Base-by-base conservation (phyloP, 1,284 basidiomycete species). In the Sanguinoderma infundibulare region DNA sequence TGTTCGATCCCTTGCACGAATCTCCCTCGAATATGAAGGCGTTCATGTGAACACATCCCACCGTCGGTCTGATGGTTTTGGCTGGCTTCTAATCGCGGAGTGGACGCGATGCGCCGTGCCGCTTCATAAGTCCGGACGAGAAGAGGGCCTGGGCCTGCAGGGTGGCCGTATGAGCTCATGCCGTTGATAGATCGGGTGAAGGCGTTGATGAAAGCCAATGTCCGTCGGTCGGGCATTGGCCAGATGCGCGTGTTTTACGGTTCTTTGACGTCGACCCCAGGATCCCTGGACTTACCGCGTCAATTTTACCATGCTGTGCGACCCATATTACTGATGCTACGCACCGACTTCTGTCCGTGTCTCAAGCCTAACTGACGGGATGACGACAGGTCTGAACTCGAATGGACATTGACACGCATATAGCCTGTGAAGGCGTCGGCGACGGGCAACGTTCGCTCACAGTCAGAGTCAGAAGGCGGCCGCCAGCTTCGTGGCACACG, bases 1-100 rank as follows among this genome's bases (percentile, higher is more conserved):
- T 53, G 42, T 53, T 32, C 30, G 46, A 49, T 49, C 46, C 30
- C 46, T 49, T n/a, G 28, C 46, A 28, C 46, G 28, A 49, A 49
- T 32, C n/a, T 49, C 28, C 46, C 46, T 49, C 17, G 46, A 32
- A 32, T 9, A 32, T 49, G 46, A 10, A 49, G 24, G 30, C 15
- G 8, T 49, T 49, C 46, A 22, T 44, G 22, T 44, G 42, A 22
- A 24, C 24, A 12, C 8, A 24, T 14, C 8, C 34, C 22, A 49
- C 3, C 28, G 17, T 47, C 30, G 17, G 28, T 17, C 24, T 46
- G 42, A n/a, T n/a, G n/a, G n/a, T n/a, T n/a, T n/a, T n/a, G n/a
- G n/a, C n/a, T 7, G 26, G 5, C 24, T 17, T 46, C 28, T 46
- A 5, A 46, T 30, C 46, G 46, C 46, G 46, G 46, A 30, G 30